Evolutionary conservation across 495 filamentous ascomycete species (phyloP).

Genomic region (Aspergillus cavernicola): DNA sequence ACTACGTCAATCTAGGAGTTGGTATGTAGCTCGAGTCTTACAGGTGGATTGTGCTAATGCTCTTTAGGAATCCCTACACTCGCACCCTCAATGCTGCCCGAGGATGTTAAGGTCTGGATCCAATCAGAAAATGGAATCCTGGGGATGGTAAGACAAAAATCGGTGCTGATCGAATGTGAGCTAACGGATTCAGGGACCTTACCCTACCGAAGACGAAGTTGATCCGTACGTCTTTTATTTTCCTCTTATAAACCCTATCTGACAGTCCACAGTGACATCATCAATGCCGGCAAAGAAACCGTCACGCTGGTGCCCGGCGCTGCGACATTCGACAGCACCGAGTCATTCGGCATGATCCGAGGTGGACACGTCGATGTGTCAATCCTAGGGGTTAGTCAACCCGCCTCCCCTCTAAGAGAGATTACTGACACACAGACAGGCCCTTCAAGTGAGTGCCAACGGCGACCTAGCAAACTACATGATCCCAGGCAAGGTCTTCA

Average conservation of each 20-base stretch:
- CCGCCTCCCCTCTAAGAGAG: not conserved
- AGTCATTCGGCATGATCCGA: constrained; percentile 93
- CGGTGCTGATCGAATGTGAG: not conserved
- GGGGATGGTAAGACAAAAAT: constrained; percentile 51
- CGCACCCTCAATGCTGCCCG: constrained; percentile 75
- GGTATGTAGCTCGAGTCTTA: constrained; percentile 55
- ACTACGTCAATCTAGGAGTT: constrained; percentile 90
- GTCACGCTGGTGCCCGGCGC: constrained; percentile 81
- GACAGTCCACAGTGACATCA: constrained; percentile 57
- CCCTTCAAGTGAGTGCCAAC: constrained; percentile 78
- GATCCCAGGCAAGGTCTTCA: constrained; percentile 84
- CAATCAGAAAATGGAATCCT: constrained; percentile 92
- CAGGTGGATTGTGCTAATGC: not conserved
- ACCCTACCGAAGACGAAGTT: constrained; percentile 71
- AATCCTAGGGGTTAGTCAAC: constrained; percentile 61
- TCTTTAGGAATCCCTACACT: constrained; percentile 69
- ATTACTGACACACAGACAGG: constrained; percentile 31
- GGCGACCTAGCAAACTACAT: constrained; percentile 92
- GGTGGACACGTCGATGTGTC: constrained; percentile 84
- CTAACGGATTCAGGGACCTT: constrained; percentile 60
- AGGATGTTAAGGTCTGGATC: constrained; percentile 74
- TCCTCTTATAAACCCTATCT: not conserved
- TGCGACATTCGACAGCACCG: constrained; percentile 76
- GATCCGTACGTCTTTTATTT: constrained; percentile 53
- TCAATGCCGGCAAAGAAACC: constrained; percentile 94